A percentile compares a stretch with the other conserved stretches of the same genome.
phyloP scores from a whole-genome alignment of 331 rosid genomes.

The Malus hybrid region DNA sequence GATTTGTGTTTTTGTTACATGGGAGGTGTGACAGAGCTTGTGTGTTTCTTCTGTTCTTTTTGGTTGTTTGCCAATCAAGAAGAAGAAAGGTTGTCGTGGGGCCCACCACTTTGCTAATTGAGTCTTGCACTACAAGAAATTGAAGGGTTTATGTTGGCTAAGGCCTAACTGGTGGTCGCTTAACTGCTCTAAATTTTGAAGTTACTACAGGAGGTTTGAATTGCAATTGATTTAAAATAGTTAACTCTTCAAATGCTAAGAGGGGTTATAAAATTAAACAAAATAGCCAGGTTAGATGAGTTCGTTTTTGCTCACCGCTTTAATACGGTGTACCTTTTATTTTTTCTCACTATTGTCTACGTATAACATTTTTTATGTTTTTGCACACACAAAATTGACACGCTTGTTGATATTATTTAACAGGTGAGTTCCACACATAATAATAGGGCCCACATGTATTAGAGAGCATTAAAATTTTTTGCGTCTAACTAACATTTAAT shows the following conservation, averaged over 20 bases:
- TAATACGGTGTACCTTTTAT: neutral
- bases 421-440: too few species aligned
- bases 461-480: too few species aligned
- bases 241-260: neutral
- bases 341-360: too few species aligned
- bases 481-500: neutral
- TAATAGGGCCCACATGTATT: too few species aligned
- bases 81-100: neutral
- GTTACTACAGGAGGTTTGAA: neutral
- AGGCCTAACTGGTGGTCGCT: neutral
- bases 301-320: neutral
- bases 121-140: neutral
- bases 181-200: neutral
- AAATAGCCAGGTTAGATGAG: neutral
- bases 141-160: neutral
- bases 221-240: neutral
- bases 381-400: too few species aligned
- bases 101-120: neutral
- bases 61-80: neutral
- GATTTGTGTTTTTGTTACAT: neutral
- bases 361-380: too few species aligned
- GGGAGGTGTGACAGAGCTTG: neutral
- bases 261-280: neutral
- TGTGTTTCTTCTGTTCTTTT: neutral
- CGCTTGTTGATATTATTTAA: too few species aligned